Evolutionary conservation across 2,329 filamentous ascomycete genomes (phyloP).

Genomic region (Colletotrichum navitas): DNA sequence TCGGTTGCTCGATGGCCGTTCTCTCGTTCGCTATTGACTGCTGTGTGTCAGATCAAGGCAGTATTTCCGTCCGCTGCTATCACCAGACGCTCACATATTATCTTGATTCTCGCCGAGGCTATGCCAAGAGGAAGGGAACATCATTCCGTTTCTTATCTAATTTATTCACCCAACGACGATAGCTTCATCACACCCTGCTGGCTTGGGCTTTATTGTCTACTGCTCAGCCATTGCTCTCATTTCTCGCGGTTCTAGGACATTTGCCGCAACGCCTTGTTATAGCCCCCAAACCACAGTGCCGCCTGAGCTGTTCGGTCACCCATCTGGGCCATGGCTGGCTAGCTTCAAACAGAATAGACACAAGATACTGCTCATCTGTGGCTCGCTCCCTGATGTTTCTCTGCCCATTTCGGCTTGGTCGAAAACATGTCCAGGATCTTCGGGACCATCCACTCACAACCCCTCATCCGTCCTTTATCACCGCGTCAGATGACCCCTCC

Average conservation of each 20-base stretch:
- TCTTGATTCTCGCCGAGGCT: not conserved
- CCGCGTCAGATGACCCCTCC: slow-evolving; percentile 32
- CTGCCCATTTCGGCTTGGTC: not conserved
- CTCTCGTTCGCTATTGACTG: not conserved
- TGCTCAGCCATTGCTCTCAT: not conserved
- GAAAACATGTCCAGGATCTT: not conserved
- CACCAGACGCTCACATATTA: not conserved
- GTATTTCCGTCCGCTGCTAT: not conserved
- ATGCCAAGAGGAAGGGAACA: not conserved
- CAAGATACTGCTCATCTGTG: not conserved
- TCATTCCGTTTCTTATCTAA: not conserved
- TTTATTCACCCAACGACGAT: not conserved
- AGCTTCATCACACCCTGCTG: not conserved
- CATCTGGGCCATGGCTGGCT: slow-evolving; percentile 3
- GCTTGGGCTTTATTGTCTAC: not conserved
- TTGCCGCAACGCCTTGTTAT: not conserved
- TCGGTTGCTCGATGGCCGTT: not conserved
- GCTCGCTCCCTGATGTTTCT: not conserved
- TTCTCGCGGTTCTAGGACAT: not conserved
- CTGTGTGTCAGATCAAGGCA: not conserved
- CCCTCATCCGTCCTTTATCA: slow-evolving; percentile 4
- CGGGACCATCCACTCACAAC: slow-evolving; percentile 1
- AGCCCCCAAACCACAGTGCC: not conserved
- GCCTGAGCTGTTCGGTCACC: not conserved
- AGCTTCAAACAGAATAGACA: slow-evolving; percentile 24